Percentiles rank a stretch among this genome's conserved stretches.
Conservation (phyloP, 2,329 filamentous ascomycete species). For the Penicillium crustosum region DNA sequence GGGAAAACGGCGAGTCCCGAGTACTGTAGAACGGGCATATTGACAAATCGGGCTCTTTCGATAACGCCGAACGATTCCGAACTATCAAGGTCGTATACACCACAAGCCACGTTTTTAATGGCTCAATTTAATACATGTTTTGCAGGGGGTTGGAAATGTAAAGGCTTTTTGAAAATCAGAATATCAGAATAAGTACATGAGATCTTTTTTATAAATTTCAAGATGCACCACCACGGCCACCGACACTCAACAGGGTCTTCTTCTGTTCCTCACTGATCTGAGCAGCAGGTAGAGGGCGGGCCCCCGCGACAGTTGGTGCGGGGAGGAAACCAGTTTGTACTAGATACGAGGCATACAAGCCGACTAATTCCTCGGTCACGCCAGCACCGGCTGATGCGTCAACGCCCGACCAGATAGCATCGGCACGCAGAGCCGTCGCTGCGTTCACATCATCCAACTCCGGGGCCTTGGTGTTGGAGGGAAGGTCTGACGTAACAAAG, state of each 20-base stretch:
- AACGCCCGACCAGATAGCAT: slow-evolving; percentile 58
- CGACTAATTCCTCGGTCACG: slow-evolving; percentile 62
- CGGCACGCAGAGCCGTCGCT: slow-evolving; percentile 61
- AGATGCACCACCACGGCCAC: slow-evolving; percentile 50
- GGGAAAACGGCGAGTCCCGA: slow-evolving; percentile 16
- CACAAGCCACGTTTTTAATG: neutral
- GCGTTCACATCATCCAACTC: slow-evolving; percentile 75
- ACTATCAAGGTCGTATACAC: neutral
- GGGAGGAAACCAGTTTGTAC: slow-evolving; percentile 63
- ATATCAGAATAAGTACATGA: neutral
- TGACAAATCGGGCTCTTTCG: neutral
- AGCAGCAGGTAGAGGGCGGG: slow-evolving; percentile 45
- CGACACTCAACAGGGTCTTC: slow-evolving; percentile 53
- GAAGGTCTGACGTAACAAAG: slow-evolving; percentile 70
- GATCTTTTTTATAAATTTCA: slow-evolving; percentile 14
- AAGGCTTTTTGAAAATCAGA: neutral
- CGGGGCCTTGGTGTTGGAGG: slow-evolving; percentile 66
- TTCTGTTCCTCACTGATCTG: slow-evolving; percentile 49
- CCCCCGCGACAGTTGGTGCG: slow-evolving; percentile 27
- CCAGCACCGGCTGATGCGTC: slow-evolving; percentile 58
- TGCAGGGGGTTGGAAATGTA: neutral
- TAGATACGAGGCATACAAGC: slow-evolving; percentile 64
- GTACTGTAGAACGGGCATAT: neutral
- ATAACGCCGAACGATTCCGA: neutral
- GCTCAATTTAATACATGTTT: neutral